Conservation (phyloP, 108 stramenopile species). For the Nitzschia sp. region DNA sequence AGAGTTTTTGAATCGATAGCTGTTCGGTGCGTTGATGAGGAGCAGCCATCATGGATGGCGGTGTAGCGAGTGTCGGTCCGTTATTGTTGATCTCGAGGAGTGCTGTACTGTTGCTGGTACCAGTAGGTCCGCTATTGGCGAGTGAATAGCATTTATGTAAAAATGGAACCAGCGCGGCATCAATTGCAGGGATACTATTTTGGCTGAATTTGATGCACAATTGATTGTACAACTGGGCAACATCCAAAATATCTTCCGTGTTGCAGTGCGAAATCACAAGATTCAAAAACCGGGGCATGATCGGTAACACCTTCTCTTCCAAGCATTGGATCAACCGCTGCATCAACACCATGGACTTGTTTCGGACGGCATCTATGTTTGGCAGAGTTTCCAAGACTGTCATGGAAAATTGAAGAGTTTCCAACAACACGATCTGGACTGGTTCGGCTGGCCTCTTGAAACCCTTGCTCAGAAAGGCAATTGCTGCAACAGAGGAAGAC, state of each 20-base stretch:
- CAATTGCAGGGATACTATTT: slow-evolving; percentile 45
- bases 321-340: slow-evolving; percentile 71
- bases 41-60: slow-evolving; percentile 8
- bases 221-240: slow-evolving; percentile 67
- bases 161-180: slow-evolving; percentile 60
- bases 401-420: slow-evolving; percentile 46
- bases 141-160: slow-evolving; percentile 58
- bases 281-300: slow-evolving; percentile 53
- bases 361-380: slow-evolving; percentile 42
- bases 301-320: slow-evolving; percentile 47
- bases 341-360: slow-evolving; percentile 53
- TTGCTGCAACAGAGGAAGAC: slow-evolving; percentile 58
- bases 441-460: slow-evolving; percentile 54
- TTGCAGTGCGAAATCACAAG: slow-evolving; percentile 49
- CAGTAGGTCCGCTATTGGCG: neutral
- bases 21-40: slow-evolving; percentile 67
- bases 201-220: slow-evolving; percentile 68
- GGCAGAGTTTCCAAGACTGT: slow-evolving; percentile 51
- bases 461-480: slow-evolving; percentile 74
- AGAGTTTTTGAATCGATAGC: slow-evolving; percentile 68
- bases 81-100: neutral
- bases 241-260: slow-evolving; percentile 59
- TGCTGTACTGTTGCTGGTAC: neutral
- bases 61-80: slow-evolving; percentile 1
- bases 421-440: slow-evolving; percentile 63